These are phyloP conservation scores for Barnettozyma sucrosica DNA, from an alignment of 805 yeast species.

Conservation along the genomic window DNA sequence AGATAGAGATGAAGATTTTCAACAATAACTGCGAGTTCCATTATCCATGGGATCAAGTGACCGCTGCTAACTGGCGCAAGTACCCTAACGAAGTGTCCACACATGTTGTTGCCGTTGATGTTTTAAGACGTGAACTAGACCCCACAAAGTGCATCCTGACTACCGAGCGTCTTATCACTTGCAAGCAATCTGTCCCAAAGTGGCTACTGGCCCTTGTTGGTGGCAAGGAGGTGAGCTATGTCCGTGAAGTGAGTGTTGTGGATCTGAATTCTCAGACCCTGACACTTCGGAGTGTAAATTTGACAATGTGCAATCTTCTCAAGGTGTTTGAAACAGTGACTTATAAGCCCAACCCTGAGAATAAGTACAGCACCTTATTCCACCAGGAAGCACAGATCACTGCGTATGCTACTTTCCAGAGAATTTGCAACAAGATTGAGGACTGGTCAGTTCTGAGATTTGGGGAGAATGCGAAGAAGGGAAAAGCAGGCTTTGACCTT, in stretches of 20 bases:
- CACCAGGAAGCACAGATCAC: constrained; percentile 83
- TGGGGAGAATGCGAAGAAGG: constrained; percentile 78
- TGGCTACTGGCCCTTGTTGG: constrained; percentile 78
- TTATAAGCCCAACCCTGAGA: constrained; percentile 60
- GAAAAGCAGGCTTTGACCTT: constrained; percentile 77
- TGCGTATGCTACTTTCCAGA: constrained; percentile 68
- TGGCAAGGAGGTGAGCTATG: constrained; percentile 65
- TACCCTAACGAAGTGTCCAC: constrained; percentile 93
- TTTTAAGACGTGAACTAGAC: constrained; percentile 65
- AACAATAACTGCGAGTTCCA: constrained; percentile 61
- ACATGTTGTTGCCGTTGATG: constrained; percentile 92
- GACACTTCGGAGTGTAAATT: constrained; percentile 77
- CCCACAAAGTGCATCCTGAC: constrained; percentile 47
- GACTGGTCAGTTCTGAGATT: constrained; percentile 91
- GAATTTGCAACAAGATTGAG: constrained; percentile 76
- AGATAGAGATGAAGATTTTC: constrained; percentile 65
- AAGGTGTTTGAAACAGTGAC: constrained; percentile 84
- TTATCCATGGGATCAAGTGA: constrained; percentile 91
- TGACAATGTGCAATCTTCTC: constrained; percentile 72
- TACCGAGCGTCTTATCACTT: constrained; percentile 84
- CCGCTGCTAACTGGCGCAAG: constrained; percentile 94
- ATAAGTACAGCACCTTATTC: constrained; percentile 53
- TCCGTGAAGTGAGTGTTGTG: constrained; percentile 84
- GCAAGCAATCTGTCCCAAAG: constrained; percentile 77
- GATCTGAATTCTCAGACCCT: constrained; percentile 60